Conservation (phyloP, 2,329 filamentous ascomycete genomes). For the Drechslera avenae region DNA sequence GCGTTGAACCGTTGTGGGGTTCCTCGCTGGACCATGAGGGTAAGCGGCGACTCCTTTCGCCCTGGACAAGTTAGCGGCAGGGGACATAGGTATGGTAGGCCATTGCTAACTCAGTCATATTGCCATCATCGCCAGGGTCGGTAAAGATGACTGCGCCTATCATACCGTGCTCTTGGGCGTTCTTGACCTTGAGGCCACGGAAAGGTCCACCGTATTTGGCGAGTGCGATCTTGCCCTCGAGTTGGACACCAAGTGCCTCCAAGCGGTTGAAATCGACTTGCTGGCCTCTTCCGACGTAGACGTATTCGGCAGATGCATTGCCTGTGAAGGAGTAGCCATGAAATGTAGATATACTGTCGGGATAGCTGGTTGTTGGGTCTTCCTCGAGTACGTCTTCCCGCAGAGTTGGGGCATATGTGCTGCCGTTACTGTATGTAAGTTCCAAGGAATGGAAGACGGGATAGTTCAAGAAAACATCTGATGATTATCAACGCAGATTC, state of each 20-base stretch:
- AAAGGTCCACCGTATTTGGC: slow-evolving; percentile 54
- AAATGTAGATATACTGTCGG: slow-evolving; percentile 52
- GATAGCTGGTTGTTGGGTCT: slow-evolving; percentile 46
- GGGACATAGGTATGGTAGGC: not conserved
- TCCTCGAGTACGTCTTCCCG: slow-evolving; percentile 42
- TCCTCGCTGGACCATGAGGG: slow-evolving; percentile 50
- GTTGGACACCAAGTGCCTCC: slow-evolving; percentile 48
- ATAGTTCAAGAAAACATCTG: slow-evolving; percentile 47
- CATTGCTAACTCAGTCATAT: slow-evolving; percentile 47
- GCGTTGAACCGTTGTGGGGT: slow-evolving; percentile 54
- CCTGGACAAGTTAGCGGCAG: not conserved
- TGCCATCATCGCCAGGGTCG: slow-evolving; percentile 54
- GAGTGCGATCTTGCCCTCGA: slow-evolving; percentile 57
- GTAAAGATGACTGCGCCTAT: slow-evolving; percentile 54
- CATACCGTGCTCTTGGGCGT: slow-evolving; percentile 53
- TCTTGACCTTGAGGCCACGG: slow-evolving; percentile 56
- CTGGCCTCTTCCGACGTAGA: slow-evolving; percentile 52
- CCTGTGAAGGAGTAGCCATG: slow-evolving; percentile 56
- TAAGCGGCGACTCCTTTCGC: slow-evolving; percentile 54
- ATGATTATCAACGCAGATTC: slow-evolving; percentile 1
- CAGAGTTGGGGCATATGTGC: slow-evolving; percentile 37
- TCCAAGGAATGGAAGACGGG: slow-evolving; percentile 44
- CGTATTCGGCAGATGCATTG: slow-evolving; percentile 54
- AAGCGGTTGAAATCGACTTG: slow-evolving; percentile 55
- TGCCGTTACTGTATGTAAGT: slow-evolving; percentile 44